phyloP scores from a whole-genome alignment of 495 filamentous ascomycete species.

The Hypoxylon intermedium region DNA sequence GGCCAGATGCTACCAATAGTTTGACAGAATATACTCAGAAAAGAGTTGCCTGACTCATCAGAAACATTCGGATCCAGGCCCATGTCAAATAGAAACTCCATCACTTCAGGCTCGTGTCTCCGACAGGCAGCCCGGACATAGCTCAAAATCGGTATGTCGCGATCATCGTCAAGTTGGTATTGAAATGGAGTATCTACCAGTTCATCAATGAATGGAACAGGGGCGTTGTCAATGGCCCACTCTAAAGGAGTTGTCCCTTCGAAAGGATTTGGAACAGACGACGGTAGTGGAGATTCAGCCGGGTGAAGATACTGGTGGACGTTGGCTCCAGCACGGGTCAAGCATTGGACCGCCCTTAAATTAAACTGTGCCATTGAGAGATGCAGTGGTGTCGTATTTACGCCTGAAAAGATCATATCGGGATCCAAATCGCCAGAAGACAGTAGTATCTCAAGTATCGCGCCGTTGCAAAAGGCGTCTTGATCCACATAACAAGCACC shows the following conservation, averaged over 20 bases:
- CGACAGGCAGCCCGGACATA: conserved; percentile 27
- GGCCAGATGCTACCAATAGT: conserved; percentile 8
- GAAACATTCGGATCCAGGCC: not conserved
- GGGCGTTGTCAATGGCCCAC: conserved; percentile 25
- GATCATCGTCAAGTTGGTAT: not conserved
- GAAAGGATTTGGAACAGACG: not conserved
- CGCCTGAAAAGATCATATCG: not conserved
- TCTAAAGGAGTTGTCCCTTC: conserved; percentile 24
- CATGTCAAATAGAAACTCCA: conserved; percentile 6
- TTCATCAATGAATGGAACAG: not conserved
- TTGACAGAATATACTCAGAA: conserved; percentile 26
- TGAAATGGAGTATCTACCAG: not conserved
- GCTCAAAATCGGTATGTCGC: not conserved
- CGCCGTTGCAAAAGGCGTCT: not conserved
- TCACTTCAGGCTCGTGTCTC: conserved; percentile 16
- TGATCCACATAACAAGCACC: not conserved
- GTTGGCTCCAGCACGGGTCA: conserved; percentile 1
- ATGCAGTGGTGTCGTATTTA: conserved; percentile 3
- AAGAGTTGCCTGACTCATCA: conserved; percentile 21
- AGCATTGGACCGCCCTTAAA: not conserved
- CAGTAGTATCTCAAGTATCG: not conserved
- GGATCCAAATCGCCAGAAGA: not conserved
- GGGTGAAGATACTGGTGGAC: conserved; percentile 3
- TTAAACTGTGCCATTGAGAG: not conserved
- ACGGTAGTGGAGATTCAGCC: not conserved